Percentiles rank a stretch among this genome's conserved stretches.
phyloP scores from a whole-genome alignment of 306 rosid genomes.

The Lathyrus sativus region DNA sequence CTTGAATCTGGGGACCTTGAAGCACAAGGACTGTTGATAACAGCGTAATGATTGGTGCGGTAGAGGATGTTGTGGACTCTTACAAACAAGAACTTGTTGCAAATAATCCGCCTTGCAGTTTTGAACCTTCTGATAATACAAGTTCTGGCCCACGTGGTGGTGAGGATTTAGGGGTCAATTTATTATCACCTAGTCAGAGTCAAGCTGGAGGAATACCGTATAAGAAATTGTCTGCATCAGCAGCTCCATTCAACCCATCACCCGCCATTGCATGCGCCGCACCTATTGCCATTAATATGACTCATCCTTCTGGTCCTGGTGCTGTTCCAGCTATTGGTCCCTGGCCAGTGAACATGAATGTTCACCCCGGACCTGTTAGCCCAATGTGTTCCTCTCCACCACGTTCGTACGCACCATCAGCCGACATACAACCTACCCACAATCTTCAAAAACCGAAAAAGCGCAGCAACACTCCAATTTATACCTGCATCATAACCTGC shows the following conservation, averaged over 20 bases:
- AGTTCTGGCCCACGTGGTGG: slow-evolving; percentile 46
- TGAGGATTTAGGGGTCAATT: slow-evolving; percentile 57
- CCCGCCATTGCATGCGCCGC: slow-evolving; percentile 67
- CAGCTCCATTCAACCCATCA: slow-evolving; percentile 94
- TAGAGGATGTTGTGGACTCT: slow-evolving; percentile 47
- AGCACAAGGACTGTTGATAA: slow-evolving; percentile 49
- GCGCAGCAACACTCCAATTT: no score
- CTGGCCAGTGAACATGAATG: slow-evolving; percentile 90
- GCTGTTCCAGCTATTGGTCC: slow-evolving; percentile 65
- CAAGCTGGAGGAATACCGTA: slow-evolving; percentile 52
- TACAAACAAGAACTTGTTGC: slow-evolving; percentile 47
- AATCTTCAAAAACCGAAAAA: no score
- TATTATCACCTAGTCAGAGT: slow-evolving; percentile 44
- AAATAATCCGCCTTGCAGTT: slow-evolving; percentile 46
- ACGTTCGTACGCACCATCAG: no score
- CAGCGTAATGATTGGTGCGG: slow-evolving; percentile 38
- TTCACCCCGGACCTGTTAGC: slow-evolving; percentile 72
- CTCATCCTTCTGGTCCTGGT: slow-evolving; percentile 70
- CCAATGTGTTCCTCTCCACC: slow-evolving; percentile 91
- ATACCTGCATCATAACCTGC: no score
- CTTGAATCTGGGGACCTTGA: slow-evolving; percentile 46
- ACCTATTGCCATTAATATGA: slow-evolving; percentile 67
- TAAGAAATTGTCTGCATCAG: slow-evolving; percentile 92
- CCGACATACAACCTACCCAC: no score
- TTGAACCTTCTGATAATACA: slow-evolving; percentile 53